These are phyloP conservation scores for Coelastrella sp. DNA, from an alignment of 139 green algal species.

Conservation along the genomic window DNA sequence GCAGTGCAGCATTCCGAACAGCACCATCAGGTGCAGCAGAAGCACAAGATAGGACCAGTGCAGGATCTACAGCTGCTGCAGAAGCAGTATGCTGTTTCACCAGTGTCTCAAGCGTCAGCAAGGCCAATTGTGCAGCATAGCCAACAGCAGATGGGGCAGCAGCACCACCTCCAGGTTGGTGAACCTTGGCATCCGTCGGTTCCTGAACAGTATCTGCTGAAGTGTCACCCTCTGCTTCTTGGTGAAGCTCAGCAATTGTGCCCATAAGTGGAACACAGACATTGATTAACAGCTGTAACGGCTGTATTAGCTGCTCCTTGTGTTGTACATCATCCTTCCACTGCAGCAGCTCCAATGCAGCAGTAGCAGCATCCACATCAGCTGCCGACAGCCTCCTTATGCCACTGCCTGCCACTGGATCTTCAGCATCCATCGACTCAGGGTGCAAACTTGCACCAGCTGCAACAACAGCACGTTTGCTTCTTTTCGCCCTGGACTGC, in stretches of 20 bases:
- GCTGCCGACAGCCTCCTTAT: too few relatives aligned
- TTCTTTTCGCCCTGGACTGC: neutral
- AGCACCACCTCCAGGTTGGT: neutral
- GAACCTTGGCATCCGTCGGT: too few relatives aligned
- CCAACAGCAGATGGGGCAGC: slow-evolving; percentile 42
- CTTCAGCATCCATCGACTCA: too few relatives aligned
- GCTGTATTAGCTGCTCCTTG: slow-evolving; percentile 41
- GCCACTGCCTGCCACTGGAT: too few relatives aligned
- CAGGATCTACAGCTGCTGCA: slow-evolving; percentile 16
- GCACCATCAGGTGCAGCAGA: slow-evolving; percentile 66
- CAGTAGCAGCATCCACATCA: slow-evolving; percentile 24
- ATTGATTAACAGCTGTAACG: slow-evolving; percentile 50
- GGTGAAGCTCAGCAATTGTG: slow-evolving; percentile 35
- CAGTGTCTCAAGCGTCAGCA: slow-evolving; percentile 59
- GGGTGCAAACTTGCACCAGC: too few relatives aligned
- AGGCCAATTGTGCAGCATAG: slow-evolving; percentile 71
- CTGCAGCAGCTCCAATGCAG: slow-evolving; percentile 74
- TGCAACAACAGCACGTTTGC: neutral
- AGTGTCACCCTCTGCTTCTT: neutral
- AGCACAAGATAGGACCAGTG: slow-evolving; percentile 70
- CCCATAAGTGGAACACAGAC: slow-evolving; percentile 49
- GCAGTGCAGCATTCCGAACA: slow-evolving; percentile 76
- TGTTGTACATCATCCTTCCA: slow-evolving; percentile 59
- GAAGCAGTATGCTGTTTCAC: neutral
- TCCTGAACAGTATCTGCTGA: too few relatives aligned